Conservation (phyloP, 2,329 filamentous ascomycete species). For the Sporothrix sp. region DNA sequence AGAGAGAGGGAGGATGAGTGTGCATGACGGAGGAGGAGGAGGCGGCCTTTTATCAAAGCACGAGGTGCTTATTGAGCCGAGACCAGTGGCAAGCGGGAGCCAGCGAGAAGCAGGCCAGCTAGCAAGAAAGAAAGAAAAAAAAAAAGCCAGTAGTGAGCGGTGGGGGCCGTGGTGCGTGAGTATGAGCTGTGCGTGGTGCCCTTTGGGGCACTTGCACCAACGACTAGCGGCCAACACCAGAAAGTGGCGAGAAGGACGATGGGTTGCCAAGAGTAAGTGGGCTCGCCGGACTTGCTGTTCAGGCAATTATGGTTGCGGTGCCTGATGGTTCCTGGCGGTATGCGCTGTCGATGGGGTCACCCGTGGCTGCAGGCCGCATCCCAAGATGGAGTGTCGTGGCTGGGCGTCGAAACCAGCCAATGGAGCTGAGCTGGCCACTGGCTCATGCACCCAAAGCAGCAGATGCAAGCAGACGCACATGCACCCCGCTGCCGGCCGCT, state of each 20-base stretch:
- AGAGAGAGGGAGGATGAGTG: not conserved
- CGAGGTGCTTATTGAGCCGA: conserved; percentile 10
- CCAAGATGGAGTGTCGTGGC: not conserved
- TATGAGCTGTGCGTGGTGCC: not conserved
- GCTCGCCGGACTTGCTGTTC: not conserved
- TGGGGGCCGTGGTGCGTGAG: not conserved
- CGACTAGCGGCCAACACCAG: conserved; percentile 3
- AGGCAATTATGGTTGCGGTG: conserved; percentile 1
- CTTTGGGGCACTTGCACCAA: not conserved
- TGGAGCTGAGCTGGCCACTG: no score
- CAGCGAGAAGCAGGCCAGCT: not conserved
- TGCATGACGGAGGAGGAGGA: not conserved
- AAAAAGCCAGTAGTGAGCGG: not conserved
- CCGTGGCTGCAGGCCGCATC: not conserved
- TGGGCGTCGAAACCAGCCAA: no score
- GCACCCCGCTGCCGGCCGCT: no score
- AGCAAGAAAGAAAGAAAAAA: not conserved
- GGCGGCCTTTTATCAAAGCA: conserved; percentile 13
- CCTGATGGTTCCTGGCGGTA: conserved; percentile 10
- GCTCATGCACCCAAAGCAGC: no score
- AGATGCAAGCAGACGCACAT: no score
- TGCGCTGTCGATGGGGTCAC: no score
- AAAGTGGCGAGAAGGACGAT: conserved; percentile 1
- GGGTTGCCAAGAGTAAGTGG: conserved; percentile 1
- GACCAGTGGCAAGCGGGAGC: not conserved